Evolutionary conservation across 2,329 filamentous ascomycete species (phyloP).

Genomic region (Botrytis squamosa): DNA sequence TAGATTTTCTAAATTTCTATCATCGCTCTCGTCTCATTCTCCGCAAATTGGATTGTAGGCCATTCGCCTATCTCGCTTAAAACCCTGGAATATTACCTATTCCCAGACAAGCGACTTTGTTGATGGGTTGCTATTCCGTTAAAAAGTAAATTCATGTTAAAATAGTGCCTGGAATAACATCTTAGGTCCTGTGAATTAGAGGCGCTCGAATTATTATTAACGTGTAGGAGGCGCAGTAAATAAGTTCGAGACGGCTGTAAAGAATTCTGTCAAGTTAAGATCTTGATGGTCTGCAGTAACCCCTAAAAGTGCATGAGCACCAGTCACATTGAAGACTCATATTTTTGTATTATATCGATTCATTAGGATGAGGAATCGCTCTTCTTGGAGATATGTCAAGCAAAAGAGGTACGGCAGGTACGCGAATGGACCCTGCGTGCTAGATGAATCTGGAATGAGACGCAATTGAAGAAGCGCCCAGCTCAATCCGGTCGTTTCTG

Average conservation of each 20-base stretch:
- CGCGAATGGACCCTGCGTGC: no score
- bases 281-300: not conserved
- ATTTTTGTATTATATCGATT: not conserved
- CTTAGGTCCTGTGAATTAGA: rapidly evolving
- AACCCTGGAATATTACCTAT: not conserved
- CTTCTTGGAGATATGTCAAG: not conserved
- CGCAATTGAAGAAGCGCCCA: not conserved
- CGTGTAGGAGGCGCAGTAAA: not conserved
- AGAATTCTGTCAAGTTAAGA: not conserved
- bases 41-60: not conserved
- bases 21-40: not conserved
- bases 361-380: rapidly evolving
- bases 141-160: not conserved
- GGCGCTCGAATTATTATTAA: rapidly evolving
- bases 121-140: rapidly evolving
- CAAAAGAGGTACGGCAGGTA: not conserved
- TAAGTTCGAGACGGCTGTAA: not conserved
- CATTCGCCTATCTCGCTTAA: not conserved
- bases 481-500: not conserved
- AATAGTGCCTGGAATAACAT: rapidly evolving
- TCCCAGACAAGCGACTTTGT: not conserved
- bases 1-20: not conserved
- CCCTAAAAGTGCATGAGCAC: not conserved
- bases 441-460: not conserved
- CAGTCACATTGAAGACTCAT: rapidly evolving